Percentiles rank a stretch among this genome's conserved stretches.
These are phyloP conservation scores for Fragaria iinumae DNA, from an alignment of 306 rosid species.

Conservation along the genomic window DNA sequence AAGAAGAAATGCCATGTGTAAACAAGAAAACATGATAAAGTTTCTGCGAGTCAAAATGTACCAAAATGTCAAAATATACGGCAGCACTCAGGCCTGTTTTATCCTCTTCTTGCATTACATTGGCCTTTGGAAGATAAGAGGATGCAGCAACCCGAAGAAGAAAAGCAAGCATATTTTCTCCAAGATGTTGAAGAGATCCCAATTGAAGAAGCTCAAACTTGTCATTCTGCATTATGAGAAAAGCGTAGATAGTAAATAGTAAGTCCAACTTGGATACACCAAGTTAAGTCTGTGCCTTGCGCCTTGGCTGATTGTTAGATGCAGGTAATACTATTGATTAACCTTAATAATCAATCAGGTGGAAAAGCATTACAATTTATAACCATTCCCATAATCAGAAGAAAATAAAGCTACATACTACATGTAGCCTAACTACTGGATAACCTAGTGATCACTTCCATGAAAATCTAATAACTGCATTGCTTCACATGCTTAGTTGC, in stretches of 20 bases:
- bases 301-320: neutral
- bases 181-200: conserved; percentile 98
- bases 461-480: neutral
- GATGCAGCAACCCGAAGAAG: conserved; percentile 71
- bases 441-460: neutral
- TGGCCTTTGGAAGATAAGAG: conserved; percentile 59
- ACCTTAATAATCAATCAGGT: neutral
- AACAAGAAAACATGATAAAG: conserved; percentile 2
- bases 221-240: conserved; percentile 69
- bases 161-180: conserved; percentile 97
- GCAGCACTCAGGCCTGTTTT: conserved; percentile 46
- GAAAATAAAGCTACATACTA: conserved; percentile 2
- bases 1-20: neutral
- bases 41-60: conserved; percentile 29
- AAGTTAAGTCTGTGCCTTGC: neutral
- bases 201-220: conserved; percentile 67
- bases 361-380: neutral
- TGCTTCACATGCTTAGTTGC: neutral
- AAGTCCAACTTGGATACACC: conserved; percentile 4
- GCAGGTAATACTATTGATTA: neutral
- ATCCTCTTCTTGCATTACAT: conserved; percentile 42
- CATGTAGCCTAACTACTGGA: conserved; percentile 4
- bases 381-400: conserved; percentile 1
- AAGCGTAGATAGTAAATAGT: neutral
- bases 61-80: conserved; percentile 86